phyloP scores from a whole-genome alignment of 2,329 filamentous ascomycete genomes.

The Pseudogymnoascus sp. region DNA sequence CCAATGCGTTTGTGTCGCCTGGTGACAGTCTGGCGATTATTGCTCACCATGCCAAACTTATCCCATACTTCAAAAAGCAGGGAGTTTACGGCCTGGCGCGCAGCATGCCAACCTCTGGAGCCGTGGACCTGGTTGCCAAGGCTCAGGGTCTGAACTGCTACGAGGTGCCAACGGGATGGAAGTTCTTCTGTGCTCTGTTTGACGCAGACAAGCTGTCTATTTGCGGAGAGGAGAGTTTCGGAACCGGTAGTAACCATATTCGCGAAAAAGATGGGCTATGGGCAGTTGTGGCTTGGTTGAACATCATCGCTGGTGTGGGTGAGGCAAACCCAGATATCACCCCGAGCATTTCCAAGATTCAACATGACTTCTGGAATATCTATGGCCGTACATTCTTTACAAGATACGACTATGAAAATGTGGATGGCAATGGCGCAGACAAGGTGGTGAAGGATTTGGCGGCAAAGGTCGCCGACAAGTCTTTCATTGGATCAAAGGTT shows the following conservation, averaged over 20 bases:
- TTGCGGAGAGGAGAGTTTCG: constrained; percentile 96
- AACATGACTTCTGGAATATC: constrained; percentile 91
- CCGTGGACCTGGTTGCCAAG: constrained; percentile 91
- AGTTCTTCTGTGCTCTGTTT: constrained; percentile 96
- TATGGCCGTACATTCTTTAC: constrained; percentile 99
- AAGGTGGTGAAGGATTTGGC: constrained; percentile 79
- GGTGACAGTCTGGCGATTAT: constrained; percentile 98
- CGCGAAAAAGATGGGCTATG: constrained; percentile 98
- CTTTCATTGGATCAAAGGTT: constrained; percentile 75
- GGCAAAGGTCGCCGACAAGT: constrained; percentile 62
- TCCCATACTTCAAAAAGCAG: constrained; percentile 97
- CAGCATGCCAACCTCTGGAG: constrained; percentile 94
- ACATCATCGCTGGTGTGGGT: constrained; percentile 92
- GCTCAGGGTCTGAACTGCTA: constrained; percentile 86
- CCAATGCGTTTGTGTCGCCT: constrained; percentile 90
- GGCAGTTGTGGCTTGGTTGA: constrained; percentile 95
- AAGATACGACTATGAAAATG: constrained; percentile 95
- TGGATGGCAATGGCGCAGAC: constrained; percentile 82
- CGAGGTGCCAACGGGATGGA: constrained; percentile 98
- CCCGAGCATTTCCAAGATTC: constrained; percentile 90
- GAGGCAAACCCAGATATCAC: constrained; percentile 69
- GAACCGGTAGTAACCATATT: constrained; percentile 96
- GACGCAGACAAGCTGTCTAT: constrained; percentile 95
- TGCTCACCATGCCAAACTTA: constrained; percentile 89
- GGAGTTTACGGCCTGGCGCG: constrained; percentile 91